These are phyloP conservation scores for Globisporangium nagaii DNA, from an alignment of 352 stramenopile species.

Conservation along the genomic window DNA sequence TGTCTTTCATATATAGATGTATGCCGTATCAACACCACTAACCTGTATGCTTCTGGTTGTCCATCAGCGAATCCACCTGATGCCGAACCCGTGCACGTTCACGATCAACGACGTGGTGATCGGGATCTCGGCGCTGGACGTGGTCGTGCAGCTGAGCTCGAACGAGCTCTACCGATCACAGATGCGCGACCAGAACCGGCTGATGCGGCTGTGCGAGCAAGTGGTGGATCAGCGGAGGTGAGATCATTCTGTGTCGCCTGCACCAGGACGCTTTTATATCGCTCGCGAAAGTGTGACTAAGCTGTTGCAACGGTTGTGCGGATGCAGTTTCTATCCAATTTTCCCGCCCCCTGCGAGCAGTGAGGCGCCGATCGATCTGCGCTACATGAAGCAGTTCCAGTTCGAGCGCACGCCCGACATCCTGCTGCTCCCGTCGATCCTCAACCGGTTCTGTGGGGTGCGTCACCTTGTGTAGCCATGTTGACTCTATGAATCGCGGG, in stretches of 20 bases:
- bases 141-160: conserved; percentile 83
- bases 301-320: not conserved
- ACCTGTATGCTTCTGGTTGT: too few relatives aligned
- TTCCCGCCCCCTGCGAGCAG: conserved; percentile 61
- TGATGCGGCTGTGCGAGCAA: conserved; percentile 74
- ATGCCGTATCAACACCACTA: too few relatives aligned
- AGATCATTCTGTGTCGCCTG: not conserved
- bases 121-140: conserved; percentile 90
- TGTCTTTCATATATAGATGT: too few relatives aligned
- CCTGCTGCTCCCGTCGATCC: conserved; percentile 92
- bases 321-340: conserved; percentile 63
- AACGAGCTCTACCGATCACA: conserved; percentile 68
- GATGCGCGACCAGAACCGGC: conserved; percentile 55
- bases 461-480: conserved; percentile 11
- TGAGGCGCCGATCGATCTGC: conserved; percentile 88
- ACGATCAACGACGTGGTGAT: conserved; percentile 93
- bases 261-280: too few relatives aligned
- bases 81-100: conserved; percentile 95
- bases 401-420: conserved; percentile 93
- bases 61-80: conserved; percentile 92
- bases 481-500: not conserved
- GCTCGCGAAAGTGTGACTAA: too few relatives aligned
- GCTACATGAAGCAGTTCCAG: conserved; percentile 88
- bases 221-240: conserved; percentile 78
- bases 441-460: conserved; percentile 88